phyloP scores from a whole-genome alignment of 1,284 basidiomycete genomes.

The Abortiporus biennis region DNA sequence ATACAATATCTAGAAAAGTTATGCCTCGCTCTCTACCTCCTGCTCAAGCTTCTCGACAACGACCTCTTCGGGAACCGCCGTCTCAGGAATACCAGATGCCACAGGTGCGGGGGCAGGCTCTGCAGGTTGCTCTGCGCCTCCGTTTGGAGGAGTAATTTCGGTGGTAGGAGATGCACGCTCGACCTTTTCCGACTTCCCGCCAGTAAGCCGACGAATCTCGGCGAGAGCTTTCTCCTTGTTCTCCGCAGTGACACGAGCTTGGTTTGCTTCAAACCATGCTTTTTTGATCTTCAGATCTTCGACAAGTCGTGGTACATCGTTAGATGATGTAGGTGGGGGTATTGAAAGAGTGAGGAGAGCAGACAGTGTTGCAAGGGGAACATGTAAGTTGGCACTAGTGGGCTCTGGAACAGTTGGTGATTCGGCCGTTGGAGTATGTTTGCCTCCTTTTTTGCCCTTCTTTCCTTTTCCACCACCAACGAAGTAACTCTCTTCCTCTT shows the following conservation, averaged over 20 bases:
- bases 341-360: slow-evolving; percentile 90
- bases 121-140: slow-evolving; percentile 37
- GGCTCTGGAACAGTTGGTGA: too few species aligned
- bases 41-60: slow-evolving; percentile 41
- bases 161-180: slow-evolving; percentile 29
- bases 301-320: slow-evolving; percentile 81
- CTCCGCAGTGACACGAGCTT: slow-evolving; percentile 60
- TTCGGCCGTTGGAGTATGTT: slow-evolving; percentile 35
- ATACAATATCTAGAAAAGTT: not conserved
- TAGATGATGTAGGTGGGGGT: slow-evolving; percentile 75
- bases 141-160: slow-evolving; percentile 36
- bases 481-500: slow-evolving; percentile 83
- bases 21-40: slow-evolving; percentile 22
- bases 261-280: slow-evolving; percentile 87
- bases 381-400: slow-evolving; percentile 44
- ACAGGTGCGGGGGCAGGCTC: slow-evolving; percentile 43
- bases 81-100: slow-evolving; percentile 21
- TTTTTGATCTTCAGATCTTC: slow-evolving; percentile 94
- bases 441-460: slow-evolving; percentile 62
- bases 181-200: slow-evolving; percentile 39
- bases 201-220: slow-evolving; percentile 67
- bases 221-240: slow-evolving; percentile 75
- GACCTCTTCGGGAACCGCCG: slow-evolving; percentile 32
- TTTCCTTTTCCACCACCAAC: slow-evolving; percentile 63
- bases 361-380: slow-evolving; percentile 82